Evolutionary conservation across 768 basidiomycete genomes (phyloP), one percentile per base, ranked within the genome.

Genomic region (Russula virescens): DNA sequence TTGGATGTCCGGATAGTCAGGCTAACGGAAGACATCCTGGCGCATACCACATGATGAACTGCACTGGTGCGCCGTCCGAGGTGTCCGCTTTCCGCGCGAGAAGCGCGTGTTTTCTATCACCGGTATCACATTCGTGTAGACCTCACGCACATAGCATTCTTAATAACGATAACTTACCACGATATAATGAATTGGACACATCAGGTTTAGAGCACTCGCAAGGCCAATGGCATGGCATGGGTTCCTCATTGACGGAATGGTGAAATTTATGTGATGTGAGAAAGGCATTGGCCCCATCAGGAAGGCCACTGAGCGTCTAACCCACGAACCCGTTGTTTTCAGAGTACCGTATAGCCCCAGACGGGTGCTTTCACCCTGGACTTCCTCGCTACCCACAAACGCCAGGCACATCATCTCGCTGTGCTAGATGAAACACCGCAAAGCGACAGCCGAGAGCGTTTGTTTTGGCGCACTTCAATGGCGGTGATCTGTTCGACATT

Each of bases 1-100:
- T 34, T 68, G 23, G 46, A 66, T 34, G 65, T 66, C 35, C 57
- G 65, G 40, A 57, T 62, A 40, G 65, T 67, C 23, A 54, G 60
- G 23, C 46, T 63, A 7, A 60, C 62, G 16, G 58, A 63, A 51
- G 62, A 55, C 48, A 46, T 64, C 25, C 42, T 64, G 28, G 28
- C 52, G 54, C 46, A 21, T 48, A 48, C 47, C 10, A 3, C 13
- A 25, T 47, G 21, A 47, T 42, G 50, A 40, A 46, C 19, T 23
- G 16, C 49, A 23, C 14, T 3, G 8, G 43, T 31, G 21, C 19
- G n/a, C 23, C 19, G 6, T 38, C 38, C 25, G n/a, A n/a, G n/a
- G n/a, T 19, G 18, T 45, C 51, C 13, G 13, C 11, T n/a, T 62
- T 51, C 21, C 26, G 28, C 43, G 19, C 50, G 34, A n/a, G 18